A percentile compares a stretch with the other conserved stretches of the same genome.
These are phyloP conservation scores for Talaromyces liani DNA, from an alignment of 495 filamentous ascomycete species.

Conservation along the genomic window DNA sequence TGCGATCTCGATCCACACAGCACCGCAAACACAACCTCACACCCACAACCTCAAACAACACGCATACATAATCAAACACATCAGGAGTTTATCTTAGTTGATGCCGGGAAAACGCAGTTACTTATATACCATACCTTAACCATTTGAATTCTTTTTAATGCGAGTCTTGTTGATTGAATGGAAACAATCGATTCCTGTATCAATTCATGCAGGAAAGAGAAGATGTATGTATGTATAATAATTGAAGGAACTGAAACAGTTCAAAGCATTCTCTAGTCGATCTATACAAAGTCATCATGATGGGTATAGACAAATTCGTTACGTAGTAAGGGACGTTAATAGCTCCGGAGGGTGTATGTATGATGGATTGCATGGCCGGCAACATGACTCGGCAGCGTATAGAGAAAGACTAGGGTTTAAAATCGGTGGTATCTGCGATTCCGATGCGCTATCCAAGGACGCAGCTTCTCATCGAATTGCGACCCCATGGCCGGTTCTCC, in stretches of 20 bases:
- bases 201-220: neutral
- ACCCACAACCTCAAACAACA: neutral
- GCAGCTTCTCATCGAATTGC: conserved; percentile 50
- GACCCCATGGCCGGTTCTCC: conserved; percentile 52
- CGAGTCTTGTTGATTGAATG: neutral
- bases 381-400: neutral
- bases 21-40: neutral
- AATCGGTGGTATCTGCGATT: neutral
- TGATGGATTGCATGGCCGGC: neutral
- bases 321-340: neutral
- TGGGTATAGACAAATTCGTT: neutral
- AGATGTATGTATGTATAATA: neutral
- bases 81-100: neutral
- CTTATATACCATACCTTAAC: neutral
- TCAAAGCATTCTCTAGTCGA: neutral
- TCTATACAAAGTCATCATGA: neutral
- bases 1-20: neutral
- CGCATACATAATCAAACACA: neutral
- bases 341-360: neutral
- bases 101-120: neutral
- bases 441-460: conserved; percentile 3
- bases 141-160: neutral
- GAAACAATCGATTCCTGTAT: neutral
- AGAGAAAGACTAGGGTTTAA: neutral
- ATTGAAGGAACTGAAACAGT: neutral